These are phyloP conservation scores for Russula sp. DNA, from an alignment of 768 basidiomycete species.

Conservation along the genomic window DNA sequence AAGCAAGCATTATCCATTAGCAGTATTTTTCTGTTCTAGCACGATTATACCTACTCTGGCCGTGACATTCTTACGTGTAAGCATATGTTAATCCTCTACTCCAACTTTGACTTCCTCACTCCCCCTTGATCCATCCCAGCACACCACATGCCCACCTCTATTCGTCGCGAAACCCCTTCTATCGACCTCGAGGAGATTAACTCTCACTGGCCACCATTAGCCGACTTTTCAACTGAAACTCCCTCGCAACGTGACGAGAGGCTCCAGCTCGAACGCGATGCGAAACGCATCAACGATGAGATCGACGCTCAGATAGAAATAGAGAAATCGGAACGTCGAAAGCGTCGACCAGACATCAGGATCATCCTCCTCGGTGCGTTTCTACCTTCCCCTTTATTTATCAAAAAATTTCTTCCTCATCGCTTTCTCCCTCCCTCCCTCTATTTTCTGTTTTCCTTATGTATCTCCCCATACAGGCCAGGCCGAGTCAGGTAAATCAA, in stretches of 20 bases:
- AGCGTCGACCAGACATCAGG: slow-evolving; percentile 43
- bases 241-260: slow-evolving; percentile 43
- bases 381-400: background rate
- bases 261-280: slow-evolving; percentile 46
- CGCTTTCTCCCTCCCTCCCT: background rate
- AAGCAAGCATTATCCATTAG: slow-evolving; percentile 30
- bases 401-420: background rate
- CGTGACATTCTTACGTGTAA: slow-evolving; percentile 15
- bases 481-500: slow-evolving; percentile 67
- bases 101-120: background rate
- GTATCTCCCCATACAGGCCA: slow-evolving; percentile 44
- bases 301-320: slow-evolving; percentile 53
- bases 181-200: slow-evolving; percentile 25
- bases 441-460: no score
- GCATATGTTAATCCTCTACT: background rate
- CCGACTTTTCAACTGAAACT: slow-evolving; percentile 41
- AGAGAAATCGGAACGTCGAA: slow-evolving; percentile 46
- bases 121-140: slow-evolving; percentile 4
- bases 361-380: slow-evolving; percentile 56
- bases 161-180: background rate
- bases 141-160: background rate
- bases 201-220: slow-evolving; percentile 36
- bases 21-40: slow-evolving; percentile 18
- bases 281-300: slow-evolving; percentile 49
- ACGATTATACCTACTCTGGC: slow-evolving; percentile 9